Base-by-base conservation (phyloP, 176 grass and related monocot species). In the Paspalum vaginatum region DNA sequence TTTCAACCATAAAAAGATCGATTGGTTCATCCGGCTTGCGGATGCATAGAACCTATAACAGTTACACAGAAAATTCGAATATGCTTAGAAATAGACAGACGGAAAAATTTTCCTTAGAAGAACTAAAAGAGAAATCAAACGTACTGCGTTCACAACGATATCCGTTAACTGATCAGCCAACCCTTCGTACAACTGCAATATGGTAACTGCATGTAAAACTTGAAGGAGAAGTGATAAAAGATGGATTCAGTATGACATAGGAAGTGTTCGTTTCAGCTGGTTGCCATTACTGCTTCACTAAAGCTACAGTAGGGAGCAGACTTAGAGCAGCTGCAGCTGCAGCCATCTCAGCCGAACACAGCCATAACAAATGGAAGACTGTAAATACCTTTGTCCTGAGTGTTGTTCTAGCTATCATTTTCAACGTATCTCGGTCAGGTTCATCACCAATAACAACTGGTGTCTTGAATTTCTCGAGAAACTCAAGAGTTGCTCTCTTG, bases 1-100 rank as follows among this genome's bases (percentile, higher is more conserved):
- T 99, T 85, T 99, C 96, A 61, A 99, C 96, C 96, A 95, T 99
- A 65, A 99, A 99, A 60, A 99, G 88, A 93, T 99, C 96, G 61
- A 95, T 93, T 17, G 92, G 90, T 46, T 99, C 88, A 56, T 95
- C 88, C 11, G 75, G 79, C 85, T 79, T 89, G 52, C 81, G 74
- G 86, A 99, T 84, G 63, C 96, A 99, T 21, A 99, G 84, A 40
- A 99, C 92, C 96, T 99, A 74, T 46, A 58, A 44, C 70, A 74
- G 20, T 54, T 16, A 2, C 11, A 76, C 3, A 51, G 5, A 64
- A 61, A 68, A 68, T 64, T 54, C 10, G 74, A 50, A 52, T 49
- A 75, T n/a, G 53, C 1, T 75, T 22, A 44, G 3, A 65, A 64
- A 78, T 76, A 13, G 12, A 43, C 18, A 55, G 4, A 6, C 16